These are phyloP conservation scores for Myxozyma geophila DNA, from an alignment of 805 yeast species.

Conservation along the genomic window DNA sequence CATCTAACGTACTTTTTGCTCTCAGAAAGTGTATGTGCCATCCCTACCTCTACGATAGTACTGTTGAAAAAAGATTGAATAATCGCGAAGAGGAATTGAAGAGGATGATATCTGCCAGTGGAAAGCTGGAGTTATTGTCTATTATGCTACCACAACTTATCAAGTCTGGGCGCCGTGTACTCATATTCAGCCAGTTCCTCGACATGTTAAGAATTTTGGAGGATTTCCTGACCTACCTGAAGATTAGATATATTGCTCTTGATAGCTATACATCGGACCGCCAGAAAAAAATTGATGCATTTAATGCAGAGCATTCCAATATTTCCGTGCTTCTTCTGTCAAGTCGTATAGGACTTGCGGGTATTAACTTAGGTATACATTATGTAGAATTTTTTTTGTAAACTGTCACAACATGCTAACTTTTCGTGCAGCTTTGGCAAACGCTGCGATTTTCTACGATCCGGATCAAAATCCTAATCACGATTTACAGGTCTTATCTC, in stretches of 20 bases:
- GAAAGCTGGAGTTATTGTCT: slow-evolving; percentile 79
- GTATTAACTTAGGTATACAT: slow-evolving; percentile 70
- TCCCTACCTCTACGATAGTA: slow-evolving; percentile 83
- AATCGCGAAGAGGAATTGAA: slow-evolving; percentile 68
- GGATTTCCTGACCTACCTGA: slow-evolving; percentile 70
- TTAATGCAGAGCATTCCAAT: slow-evolving; percentile 47
- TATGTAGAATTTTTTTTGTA: background rate
- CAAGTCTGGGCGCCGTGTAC: slow-evolving; percentile 60
- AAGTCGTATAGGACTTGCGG: slow-evolving; percentile 93
- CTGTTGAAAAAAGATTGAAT: slow-evolving; percentile 63
- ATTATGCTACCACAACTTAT: slow-evolving; percentile 50
- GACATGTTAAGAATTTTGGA: slow-evolving; percentile 75
- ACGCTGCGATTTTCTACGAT: slow-evolving; percentile 85
- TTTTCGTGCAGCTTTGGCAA: slow-evolving; percentile 61
- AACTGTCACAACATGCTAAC: background rate
- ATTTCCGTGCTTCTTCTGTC: slow-evolving; percentile 69
- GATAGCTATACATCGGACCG: slow-evolving; percentile 77
- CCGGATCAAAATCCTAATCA: slow-evolving; percentile 98
- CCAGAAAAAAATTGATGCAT: slow-evolving; percentile 62
- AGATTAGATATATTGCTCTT: slow-evolving; percentile 16
- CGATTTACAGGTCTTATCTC: slow-evolving; percentile 92
- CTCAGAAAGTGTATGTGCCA: slow-evolving; percentile 85
- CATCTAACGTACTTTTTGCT: slow-evolving; percentile 77
- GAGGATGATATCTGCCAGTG: slow-evolving; percentile 73
- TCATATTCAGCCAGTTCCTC: slow-evolving; percentile 86